Evolutionary conservation across 805 yeast species (phyloP).

Genomic region (Monosporozyma siamensis): DNA sequence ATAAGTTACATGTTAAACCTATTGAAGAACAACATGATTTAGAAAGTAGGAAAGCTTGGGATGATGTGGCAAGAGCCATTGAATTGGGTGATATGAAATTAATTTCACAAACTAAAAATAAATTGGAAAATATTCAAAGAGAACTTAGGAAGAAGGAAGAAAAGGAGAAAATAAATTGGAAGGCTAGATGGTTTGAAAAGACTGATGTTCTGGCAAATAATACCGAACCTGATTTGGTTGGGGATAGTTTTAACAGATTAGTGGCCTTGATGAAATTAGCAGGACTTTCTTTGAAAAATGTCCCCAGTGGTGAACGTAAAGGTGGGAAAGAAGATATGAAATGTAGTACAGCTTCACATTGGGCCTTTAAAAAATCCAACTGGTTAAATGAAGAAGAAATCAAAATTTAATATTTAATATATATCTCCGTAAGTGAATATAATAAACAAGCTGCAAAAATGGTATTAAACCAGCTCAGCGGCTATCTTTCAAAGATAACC

Average conservation of each 20-base stretch:
- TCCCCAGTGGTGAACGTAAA: slow-evolving; percentile 54
- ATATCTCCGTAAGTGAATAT: too few species aligned
- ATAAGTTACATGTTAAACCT: slow-evolving; percentile 67
- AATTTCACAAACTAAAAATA: slow-evolving; percentile 66
- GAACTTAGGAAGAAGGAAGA: slow-evolving; percentile 66
- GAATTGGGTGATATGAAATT: slow-evolving; percentile 61
- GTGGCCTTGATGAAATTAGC: slow-evolving; percentile 34
- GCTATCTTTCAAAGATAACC: too few species aligned
- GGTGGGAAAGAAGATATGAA: slow-evolving; percentile 46
- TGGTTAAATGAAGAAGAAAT: slow-evolving; percentile 57
- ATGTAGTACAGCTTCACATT: slow-evolving; percentile 43
- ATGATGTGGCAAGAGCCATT: slow-evolving; percentile 80
- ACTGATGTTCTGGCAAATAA: slow-evolving; percentile 31
- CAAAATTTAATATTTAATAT: not conserved
- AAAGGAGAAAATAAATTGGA: slow-evolving; percentile 59
- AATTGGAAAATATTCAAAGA: slow-evolving; percentile 79
- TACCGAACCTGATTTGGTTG: not conserved
- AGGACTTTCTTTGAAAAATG: slow-evolving; percentile 50
- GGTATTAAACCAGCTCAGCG: too few species aligned
- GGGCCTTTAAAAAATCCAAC: slow-evolving; percentile 54
- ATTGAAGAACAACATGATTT: slow-evolving; percentile 68
- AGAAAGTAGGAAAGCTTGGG: slow-evolving; percentile 88
- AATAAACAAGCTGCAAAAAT: too few species aligned
- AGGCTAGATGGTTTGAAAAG: slow-evolving; percentile 70
- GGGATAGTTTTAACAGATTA: not conserved